A percentile compares a stretch with the other conserved stretches of the same genome.
Conservation (phyloP, 306 rosid genomes). For the Erythrophleum fordii region DNA sequence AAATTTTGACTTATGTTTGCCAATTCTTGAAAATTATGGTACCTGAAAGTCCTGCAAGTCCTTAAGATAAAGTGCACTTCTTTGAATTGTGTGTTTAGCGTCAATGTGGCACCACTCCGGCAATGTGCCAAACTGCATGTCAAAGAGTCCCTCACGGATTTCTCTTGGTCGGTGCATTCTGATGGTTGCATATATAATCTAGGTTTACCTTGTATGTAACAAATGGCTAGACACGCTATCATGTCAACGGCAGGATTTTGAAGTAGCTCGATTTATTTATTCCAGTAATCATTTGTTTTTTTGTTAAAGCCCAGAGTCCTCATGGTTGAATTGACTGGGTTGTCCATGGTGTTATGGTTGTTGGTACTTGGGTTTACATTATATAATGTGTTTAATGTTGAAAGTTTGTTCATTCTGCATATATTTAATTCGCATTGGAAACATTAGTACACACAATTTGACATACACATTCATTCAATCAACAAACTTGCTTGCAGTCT, state of each 20-base stretch:
- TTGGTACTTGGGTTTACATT: neutral
- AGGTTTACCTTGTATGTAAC: conserved; percentile 3
- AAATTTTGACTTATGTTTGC: neutral
- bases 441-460: neutral
- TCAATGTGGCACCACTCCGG: neutral
- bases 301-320: neutral
- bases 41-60: neutral
- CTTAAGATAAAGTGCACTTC: neutral
- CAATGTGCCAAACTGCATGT: neutral
- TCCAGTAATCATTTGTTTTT: neutral
- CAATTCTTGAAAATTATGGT: too few relatives aligned
- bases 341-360: neutral
- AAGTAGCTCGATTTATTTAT: neutral
- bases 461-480: neutral
- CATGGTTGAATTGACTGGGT: neutral
- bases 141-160: neutral
- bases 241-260: neutral
- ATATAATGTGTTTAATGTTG: too few relatives aligned
- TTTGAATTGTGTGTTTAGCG: neutral
- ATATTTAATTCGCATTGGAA: neutral
- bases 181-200: neutral
- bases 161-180: neutral
- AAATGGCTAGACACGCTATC: neutral
- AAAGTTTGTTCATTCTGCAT: neutral
- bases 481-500: neutral